Base-by-base conservation (phyloP, 495 filamentous ascomycete genomes). In the Staphylotrichum tortipilum region DNA sequence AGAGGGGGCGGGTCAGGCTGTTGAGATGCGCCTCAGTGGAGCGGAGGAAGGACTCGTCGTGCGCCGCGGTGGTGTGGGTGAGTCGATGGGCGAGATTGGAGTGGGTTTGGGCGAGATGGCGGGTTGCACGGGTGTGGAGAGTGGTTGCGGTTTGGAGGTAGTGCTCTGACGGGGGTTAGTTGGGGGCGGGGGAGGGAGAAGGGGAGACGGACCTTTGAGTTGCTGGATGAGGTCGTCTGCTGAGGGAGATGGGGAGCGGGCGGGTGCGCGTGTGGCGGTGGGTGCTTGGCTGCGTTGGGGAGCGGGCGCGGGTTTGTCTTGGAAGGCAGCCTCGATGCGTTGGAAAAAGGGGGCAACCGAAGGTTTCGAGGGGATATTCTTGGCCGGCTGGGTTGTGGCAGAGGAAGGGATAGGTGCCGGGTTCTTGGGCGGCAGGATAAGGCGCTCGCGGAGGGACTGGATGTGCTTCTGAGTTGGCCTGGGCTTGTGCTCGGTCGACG, bases 41-140 rank as follows among this genome's bases (percentile, higher is more conserved):
- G 2, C 17, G 23, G 19, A 66, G 48, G 39, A 64, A 58, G 9
- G 33, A 31, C 9, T 45, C 42, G 33, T 66, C 59, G 7, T 10
- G 41, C 2, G 34, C 10, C 21, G 11, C 10, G 21, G 52, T n/a
- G 7, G 53, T 15, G 1, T 44, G 35, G 4, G 14, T 14, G 17
- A 67, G 47, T 3, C 47, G 21, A 11, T 36, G 38, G 18, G 26
- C 10, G 37, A 66, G 54, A 3, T 43, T 29, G 5, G 45, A 29
- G 22, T 67, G 52, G 1, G 54, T 38, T 4, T 54, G 40, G 17
- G 57, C 44, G 14, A 67, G 57, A 9, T 47, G 52, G n/a, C 47
- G 44, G n/a, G 44, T 47, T 0, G 56, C 54, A 1, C 44, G 51
- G 3, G 47, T 33, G 10, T 45, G 51, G 3, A 67, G 47, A 4